A percentile compares a stretch with the other conserved stretches of the same genome.
Conservation (phyloP, 768 basidiomycete species). For the Tulasnella calospora region DNA sequence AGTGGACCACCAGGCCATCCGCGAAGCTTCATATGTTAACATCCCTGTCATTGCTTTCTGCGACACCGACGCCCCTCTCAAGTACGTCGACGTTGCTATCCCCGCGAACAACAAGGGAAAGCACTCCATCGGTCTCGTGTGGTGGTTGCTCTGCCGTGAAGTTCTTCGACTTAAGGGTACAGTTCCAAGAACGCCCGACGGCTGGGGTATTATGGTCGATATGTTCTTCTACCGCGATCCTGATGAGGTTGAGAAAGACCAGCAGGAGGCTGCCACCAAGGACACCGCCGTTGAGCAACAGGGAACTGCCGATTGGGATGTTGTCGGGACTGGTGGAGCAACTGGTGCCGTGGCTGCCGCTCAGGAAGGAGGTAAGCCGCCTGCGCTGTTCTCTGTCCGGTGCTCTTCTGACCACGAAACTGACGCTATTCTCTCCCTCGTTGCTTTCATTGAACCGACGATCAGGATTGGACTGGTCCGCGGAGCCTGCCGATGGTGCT, state of each 20-base stretch:
- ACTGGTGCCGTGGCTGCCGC: slow-evolving; percentile 33
- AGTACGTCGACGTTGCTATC: slow-evolving; percentile 97
- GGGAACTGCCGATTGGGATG: slow-evolving; percentile 62
- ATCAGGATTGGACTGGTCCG: slow-evolving; percentile 75
- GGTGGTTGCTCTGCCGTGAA: slow-evolving; percentile 97
- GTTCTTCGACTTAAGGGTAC: slow-evolving; percentile 93
- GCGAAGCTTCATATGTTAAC: slow-evolving; percentile 99
- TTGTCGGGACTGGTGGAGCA: slow-evolving; percentile 19
- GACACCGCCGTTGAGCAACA: slow-evolving; percentile 49
- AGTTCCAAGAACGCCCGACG: slow-evolving; percentile 83
- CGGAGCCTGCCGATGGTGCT: slow-evolving; percentile 45
- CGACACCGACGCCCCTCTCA: slow-evolving; percentile 96
- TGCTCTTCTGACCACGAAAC: slow-evolving; percentile 21
- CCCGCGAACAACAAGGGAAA: slow-evolving; percentile 99
- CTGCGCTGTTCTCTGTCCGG: not conserved
- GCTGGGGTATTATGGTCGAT: slow-evolving; percentile 98
- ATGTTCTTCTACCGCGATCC: slow-evolving; percentile 99
- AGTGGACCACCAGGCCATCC: slow-evolving; percentile 99
- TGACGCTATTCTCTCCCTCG: not conserved
- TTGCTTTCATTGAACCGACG: not conserved
- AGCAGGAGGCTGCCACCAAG: slow-evolving; percentile 86
- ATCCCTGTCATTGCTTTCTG: slow-evolving; percentile 99
- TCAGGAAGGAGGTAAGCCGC: slow-evolving; percentile 41
- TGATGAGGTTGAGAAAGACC: slow-evolving; percentile 96
- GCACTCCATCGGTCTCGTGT: slow-evolving; percentile 93